Base-by-base conservation (phyloP, 2,329 filamentous ascomycete species). In the Sporothrix dimorphospora region DNA sequence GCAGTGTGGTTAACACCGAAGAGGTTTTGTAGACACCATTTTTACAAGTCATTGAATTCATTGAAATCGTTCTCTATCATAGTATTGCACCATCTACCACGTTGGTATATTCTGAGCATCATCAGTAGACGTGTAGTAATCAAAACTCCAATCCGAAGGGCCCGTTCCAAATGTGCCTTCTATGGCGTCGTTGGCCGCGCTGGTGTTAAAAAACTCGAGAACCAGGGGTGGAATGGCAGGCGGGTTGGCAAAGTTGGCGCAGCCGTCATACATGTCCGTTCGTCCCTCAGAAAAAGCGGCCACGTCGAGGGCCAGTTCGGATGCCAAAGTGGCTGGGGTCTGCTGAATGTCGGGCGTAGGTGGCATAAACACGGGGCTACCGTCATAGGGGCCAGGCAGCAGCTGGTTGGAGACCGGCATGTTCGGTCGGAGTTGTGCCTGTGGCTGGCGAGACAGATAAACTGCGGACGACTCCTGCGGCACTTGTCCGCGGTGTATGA, bases 141-240 rank as follows among this genome's bases (percentile, higher is more conserved):
- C 67, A 57, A 69, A 68, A 30, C 65, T 53, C 65, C 65, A 51
- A 11, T 68, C 65, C 2, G 27, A 2, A 19, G 47, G 47, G 12
- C 65, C 65, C 0, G 47, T 40, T 2, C 30, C 63, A 12, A 47
- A 34, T 0, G 68, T 45, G 19, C 16, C 11, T 2, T 70, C 53
- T 8, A 47, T 11, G 16, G 63, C 45, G 40, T 16, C 19, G 9
- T 30, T 49, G 8, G 40, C 19, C 4, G 40, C n/a, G 21, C 6
- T 70, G 7, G 53, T 38, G 24, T 49, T 45, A 11, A 70, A 70
- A 24, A 70, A 70, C 24, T 61, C 53, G 4, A 70, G 40, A 1
- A 70, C 53, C 24, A 70, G 19, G 8, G 68, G 68, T 8, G 55
- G 53, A 5, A 61, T n/a, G 4, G 53, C 24, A 1, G 40, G 68